Base-by-base conservation (phyloP, 2,329 filamentous ascomycete species). In the Colletotrichum camelliae region DNA sequence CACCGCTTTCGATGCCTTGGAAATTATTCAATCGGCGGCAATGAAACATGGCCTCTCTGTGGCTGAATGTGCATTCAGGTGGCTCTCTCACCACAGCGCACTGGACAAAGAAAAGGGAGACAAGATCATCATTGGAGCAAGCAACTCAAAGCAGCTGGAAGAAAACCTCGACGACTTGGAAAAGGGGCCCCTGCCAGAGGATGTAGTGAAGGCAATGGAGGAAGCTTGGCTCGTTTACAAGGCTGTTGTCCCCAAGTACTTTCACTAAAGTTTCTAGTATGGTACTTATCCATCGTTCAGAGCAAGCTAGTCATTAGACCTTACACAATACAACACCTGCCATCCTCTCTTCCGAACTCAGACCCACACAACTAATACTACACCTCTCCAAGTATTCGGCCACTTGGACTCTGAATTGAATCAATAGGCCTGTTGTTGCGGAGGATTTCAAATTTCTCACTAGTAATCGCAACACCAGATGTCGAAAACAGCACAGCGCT, bases 221-320 rank as follows among this genome's bases (percentile, higher is more conserved):
- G 5, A 48, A 21, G 43, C 43, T 48, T 48, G 43, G 43, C 9
- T 48, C 2, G 10, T 10, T 48, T 48, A 48, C 43, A 48, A 48
- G 43, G 43, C 43, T n/a, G 43, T 48, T 18, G 43, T 48, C 1
- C 43, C 43, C 18, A 21, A 48, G 43, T 48, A 48, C n/a, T 48
- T 48, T 10, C 43, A 48, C 43, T 48, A 10, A 2, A 5, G 43
- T 8, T 48, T 9, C 43, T 9, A 21, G 12, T 3, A 21, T 21
- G 0, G 18, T 21, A 21, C 24, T 24, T 24, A 2, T 2, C 18
- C 12, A 18, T 48, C 12, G 5, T 48, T 48, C 9, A 1, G 0
- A 21, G 10, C 0, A 21, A 21, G 18, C 18, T 48, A 48, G 0
- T 21, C 0, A 0, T 21, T 21, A 24, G 24, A 24, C 24, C 24